Conservation (phyloP, 495 filamentous ascomycete species). For the Aspergillus saccharolyticus region DNA sequence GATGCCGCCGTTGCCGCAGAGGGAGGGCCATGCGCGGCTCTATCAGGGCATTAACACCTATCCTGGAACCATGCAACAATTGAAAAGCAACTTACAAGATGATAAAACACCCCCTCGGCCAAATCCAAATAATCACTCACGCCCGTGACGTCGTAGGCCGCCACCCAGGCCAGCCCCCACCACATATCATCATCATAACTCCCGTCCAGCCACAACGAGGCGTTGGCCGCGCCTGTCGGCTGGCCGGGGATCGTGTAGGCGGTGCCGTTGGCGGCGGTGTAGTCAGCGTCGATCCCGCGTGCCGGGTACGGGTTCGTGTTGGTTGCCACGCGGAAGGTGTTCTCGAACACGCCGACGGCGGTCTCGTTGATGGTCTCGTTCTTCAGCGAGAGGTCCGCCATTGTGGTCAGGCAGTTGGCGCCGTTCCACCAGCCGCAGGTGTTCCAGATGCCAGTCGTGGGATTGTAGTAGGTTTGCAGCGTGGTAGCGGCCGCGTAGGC, state of each 20-base stretch:
- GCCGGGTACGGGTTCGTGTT: slow-evolving; percentile 23
- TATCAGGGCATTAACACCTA: slow-evolving; percentile 9
- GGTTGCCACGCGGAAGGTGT: slow-evolving; percentile 33
- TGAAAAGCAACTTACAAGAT: slow-evolving; percentile 43
- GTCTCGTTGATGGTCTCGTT: slow-evolving; percentile 7
- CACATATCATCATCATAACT: slow-evolving; percentile 70
- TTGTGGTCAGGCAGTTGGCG: slow-evolving; percentile 1
- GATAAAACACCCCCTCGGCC: slow-evolving; percentile 56
- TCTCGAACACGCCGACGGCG: slow-evolving; percentile 37
- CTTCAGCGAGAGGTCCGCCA: slow-evolving; percentile 4
- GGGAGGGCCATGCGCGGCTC: slow-evolving; percentile 45
- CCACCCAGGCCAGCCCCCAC: slow-evolving; percentile 67
- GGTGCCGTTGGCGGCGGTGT: slow-evolving; percentile 4
- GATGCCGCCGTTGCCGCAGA: slow-evolving; percentile 49
- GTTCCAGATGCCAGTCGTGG: neutral
- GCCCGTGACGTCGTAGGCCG: slow-evolving; percentile 57
- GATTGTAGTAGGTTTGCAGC: slow-evolving; percentile 1
- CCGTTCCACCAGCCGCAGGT: slow-evolving; percentile 4
- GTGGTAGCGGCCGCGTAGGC: neutral
- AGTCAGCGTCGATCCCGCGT: slow-evolving; percentile 14
- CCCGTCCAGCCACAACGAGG: slow-evolving; percentile 46
- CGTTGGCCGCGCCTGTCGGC: slow-evolving; percentile 13
- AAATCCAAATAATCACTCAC: slow-evolving; percentile 48
- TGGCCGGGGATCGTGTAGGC: neutral
- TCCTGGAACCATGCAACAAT: too few relatives aligned